Evolutionary conservation across 2,329 filamentous ascomycete genomes (phyloP).

Genomic region (Talaromyces sp.): DNA sequence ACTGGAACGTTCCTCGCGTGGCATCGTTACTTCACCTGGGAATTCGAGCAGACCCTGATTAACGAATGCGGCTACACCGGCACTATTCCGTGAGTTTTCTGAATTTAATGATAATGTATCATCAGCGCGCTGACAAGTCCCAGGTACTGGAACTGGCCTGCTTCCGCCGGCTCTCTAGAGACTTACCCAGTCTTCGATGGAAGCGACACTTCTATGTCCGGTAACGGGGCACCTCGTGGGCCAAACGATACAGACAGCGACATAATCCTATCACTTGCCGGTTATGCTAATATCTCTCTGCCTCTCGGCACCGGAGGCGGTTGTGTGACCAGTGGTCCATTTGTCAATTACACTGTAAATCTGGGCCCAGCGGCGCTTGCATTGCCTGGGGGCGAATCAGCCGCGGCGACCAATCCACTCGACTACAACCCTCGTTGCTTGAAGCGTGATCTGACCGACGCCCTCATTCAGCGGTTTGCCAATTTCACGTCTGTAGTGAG

Average conservation of each 20-base stretch:
- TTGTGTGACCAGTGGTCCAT: conserved; percentile 33
- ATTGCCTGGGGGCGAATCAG: conserved; percentile 18
- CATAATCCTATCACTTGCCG: neutral
- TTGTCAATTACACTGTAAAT: conserved; percentile 34
- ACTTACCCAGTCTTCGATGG: conserved; percentile 51
- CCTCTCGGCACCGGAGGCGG: conserved; percentile 34
- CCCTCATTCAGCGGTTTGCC: conserved; percentile 21
- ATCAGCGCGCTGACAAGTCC: neutral
- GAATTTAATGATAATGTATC: neutral
- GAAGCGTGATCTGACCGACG: conserved; percentile 26
- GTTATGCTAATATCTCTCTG: conserved; percentile 24
- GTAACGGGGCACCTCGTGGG: conserved; percentile 42
- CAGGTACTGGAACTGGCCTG: conserved; percentile 49
- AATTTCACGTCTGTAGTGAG: conserved; percentile 20
- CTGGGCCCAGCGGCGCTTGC: conserved; percentile 27
- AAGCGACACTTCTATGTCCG: conserved; percentile 42
- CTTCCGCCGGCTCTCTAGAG: conserved; percentile 34
- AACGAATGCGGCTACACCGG: conserved; percentile 41
- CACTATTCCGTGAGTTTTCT: conserved; percentile 25
- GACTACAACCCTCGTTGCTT: conserved; percentile 33
- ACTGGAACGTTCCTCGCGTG: conserved; percentile 33
- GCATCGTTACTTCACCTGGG: conserved; percentile 34
- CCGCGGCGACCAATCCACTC: conserved; percentile 18
- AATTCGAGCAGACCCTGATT: conserved; percentile 32
- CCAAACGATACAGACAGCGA: neutral